Evolutionary conservation across 2,329 filamentous ascomycete species (phyloP).

Genomic region (Fusarium fujikuroi): DNA sequence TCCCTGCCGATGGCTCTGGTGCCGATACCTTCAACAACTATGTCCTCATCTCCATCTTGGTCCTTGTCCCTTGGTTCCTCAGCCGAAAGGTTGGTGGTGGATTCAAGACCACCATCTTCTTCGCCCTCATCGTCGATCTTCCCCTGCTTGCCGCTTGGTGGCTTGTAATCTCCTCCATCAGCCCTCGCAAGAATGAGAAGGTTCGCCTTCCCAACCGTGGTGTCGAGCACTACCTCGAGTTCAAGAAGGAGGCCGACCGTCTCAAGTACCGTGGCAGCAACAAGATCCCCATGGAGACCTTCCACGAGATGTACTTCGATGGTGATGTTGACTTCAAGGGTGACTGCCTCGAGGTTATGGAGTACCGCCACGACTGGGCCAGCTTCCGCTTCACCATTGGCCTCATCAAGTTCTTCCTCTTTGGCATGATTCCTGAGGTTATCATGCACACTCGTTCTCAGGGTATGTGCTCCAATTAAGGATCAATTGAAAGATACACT

Average conservation of each 20-base stretch:
- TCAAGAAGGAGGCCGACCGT: slow-evolving; percentile 72
- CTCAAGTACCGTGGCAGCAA: slow-evolving; percentile 78
- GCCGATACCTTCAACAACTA: slow-evolving; percentile 89
- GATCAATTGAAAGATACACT: neutral
- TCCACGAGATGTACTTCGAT: slow-evolving; percentile 98
- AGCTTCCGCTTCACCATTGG: slow-evolving; percentile 90
- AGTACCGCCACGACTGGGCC: slow-evolving; percentile 97
- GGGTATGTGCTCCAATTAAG: slow-evolving; percentile 52
- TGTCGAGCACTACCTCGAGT: slow-evolving; percentile 89
- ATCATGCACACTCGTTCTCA: slow-evolving; percentile 93
- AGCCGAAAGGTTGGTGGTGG: slow-evolving; percentile 87
- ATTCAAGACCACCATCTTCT: slow-evolving; percentile 90
- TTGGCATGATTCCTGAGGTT: slow-evolving; percentile 87
- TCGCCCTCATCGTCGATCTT: slow-evolving; percentile 79
- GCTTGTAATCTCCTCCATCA: slow-evolving; percentile 81
- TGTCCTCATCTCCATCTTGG: slow-evolving; percentile 75
- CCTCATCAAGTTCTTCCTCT: slow-evolving; percentile 88
- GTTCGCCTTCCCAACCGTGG: slow-evolving; percentile 85
- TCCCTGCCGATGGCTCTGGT: slow-evolving; percentile 88
- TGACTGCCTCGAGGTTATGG: slow-evolving; percentile 86
- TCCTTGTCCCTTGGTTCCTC: slow-evolving; percentile 80
- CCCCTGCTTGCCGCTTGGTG: slow-evolving; percentile 87
- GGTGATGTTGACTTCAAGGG: slow-evolving; percentile 96
- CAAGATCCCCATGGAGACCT: slow-evolving; percentile 91
- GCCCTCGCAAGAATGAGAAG: slow-evolving; percentile 93